These are phyloP conservation scores for Stephanodiscus minutulus DNA, from an alignment of 108 stramenopile species.

Conservation along the genomic window DNA sequence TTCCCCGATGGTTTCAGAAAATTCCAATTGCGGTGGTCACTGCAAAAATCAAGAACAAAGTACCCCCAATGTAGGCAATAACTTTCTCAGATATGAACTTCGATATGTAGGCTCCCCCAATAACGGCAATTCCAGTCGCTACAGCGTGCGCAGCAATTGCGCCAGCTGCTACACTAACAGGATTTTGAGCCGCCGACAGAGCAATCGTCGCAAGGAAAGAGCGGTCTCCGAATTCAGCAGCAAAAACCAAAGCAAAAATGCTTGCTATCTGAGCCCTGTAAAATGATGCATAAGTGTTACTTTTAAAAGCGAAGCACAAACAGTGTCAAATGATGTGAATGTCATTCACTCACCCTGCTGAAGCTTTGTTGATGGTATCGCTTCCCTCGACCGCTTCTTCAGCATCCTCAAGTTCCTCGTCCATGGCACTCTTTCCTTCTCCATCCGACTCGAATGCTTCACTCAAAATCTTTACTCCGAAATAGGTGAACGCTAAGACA, in stretches of 20 bases:
- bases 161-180: conserved; percentile 90
- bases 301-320: not conserved
- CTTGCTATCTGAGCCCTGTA: conserved; percentile 68
- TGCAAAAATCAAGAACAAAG: conserved; percentile 91
- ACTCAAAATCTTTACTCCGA: conserved; percentile 94
- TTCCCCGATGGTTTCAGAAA: conserved; percentile 47
- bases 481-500: conserved; percentile 93
- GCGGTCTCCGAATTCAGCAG: conserved; percentile 95
- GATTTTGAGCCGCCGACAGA: conserved; percentile 95
- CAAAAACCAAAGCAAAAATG: conserved; percentile 89
- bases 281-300: not conserved
- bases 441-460: conserved; percentile 85
- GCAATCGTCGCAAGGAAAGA: conserved; percentile 99
- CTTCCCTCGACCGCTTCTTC: conserved; percentile 82
- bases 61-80: conserved; percentile 90
- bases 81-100: conserved; percentile 92
- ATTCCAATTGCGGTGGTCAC: conserved; percentile 85
- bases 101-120: conserved; percentile 81
- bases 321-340: conserved; percentile 6
- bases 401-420: conserved; percentile 96
- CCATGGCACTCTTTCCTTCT: conserved; percentile 74
- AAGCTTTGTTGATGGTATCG: conserved; percentile 44
- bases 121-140: conserved; percentile 90
- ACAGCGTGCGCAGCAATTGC: conserved; percentile 93
- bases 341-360: conserved; percentile 55